phyloP scores from a whole-genome alignment of 257 asterid species.

The Apocynum venetum region DNA sequence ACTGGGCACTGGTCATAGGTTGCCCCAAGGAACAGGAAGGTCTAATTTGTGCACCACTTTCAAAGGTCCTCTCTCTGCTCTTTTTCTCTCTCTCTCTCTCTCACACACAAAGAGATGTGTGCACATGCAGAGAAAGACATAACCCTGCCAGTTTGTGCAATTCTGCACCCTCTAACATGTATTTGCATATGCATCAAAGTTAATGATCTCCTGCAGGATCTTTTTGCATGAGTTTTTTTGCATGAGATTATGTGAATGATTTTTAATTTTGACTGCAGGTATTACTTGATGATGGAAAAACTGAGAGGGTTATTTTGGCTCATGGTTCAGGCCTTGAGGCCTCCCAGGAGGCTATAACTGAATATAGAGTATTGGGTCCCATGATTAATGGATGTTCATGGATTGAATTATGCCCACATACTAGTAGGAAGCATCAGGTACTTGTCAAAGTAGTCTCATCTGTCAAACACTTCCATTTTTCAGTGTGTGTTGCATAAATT shows the following conservation, averaged over 20 bases:
- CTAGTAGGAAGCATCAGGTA: slow-evolving; percentile 93
- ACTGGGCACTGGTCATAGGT: slow-evolving; percentile 96
- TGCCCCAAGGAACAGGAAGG: slow-evolving; percentile 86
- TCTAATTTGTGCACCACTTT: slow-evolving; percentile 61
- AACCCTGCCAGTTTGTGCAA: not conserved
- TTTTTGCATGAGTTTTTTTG: slow-evolving; percentile 4
- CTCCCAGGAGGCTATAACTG: slow-evolving; percentile 82
- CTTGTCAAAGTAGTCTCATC: not conserved
- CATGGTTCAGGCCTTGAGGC: slow-evolving; percentile 70
- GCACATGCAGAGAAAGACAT: not conserved
- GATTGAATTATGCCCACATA: slow-evolving; percentile 77
- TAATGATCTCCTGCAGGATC: slow-evolving; percentile 6
- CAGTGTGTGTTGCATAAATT: not conserved
- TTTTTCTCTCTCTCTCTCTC: not conserved
- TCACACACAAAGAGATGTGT: not conserved
- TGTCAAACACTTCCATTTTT: not conserved
- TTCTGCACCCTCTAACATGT: not conserved
- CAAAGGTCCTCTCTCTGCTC: slow-evolving; percentile 50
- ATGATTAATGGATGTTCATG: slow-evolving; percentile 90
- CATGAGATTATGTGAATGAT: not conserved
- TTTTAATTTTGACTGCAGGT: slow-evolving; percentile 44
- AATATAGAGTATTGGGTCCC: slow-evolving; percentile 89
- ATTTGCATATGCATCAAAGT: not conserved
- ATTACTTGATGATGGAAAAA: slow-evolving; percentile 72
- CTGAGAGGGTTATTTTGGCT: slow-evolving; percentile 81